Percentiles rank a stretch among this genome's conserved stretches.
phyloP scores from a whole-genome alignment of 1,284 basidiomycete species.

The Ustilago trichophora region DNA sequence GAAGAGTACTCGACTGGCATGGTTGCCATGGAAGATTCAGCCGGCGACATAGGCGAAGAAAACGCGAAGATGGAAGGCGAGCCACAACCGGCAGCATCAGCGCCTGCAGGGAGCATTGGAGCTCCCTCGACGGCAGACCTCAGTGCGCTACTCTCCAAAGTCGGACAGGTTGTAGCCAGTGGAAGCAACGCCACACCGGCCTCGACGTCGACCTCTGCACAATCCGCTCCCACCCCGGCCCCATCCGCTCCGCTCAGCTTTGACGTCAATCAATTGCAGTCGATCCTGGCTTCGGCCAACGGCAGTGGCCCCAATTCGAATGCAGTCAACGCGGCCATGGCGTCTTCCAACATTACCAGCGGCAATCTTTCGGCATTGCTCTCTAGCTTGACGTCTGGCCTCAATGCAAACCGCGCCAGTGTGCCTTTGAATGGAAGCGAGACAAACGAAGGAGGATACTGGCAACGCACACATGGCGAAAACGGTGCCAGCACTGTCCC shows the following conservation, averaged over 20 bases:
- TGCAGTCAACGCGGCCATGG: slow-evolving; percentile 12
- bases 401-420: background rate
- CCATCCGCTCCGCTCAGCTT: slow-evolving; percentile 11
- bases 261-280: slow-evolving; percentile 20
- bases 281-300: slow-evolving; percentile 23
- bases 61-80: background rate
- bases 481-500: background rate
- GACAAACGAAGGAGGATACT: background rate
- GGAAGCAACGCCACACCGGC: background rate
- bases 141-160: slow-evolving; percentile 21
- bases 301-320: slow-evolving; percentile 2
- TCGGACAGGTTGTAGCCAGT: slow-evolving; percentile 2
- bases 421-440: background rate
- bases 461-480: background rate
- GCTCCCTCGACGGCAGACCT: slow-evolving; percentile 1
- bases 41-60: background rate
- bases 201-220: background rate
- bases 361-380: slow-evolving; percentile 23
- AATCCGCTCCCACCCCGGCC: background rate
- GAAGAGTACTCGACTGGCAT: background rate
- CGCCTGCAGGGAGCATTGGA: background rate
- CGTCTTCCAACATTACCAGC: slow-evolving; percentile 5
- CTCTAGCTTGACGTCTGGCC: slow-evolving; percentile 12
- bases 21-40: background rate
- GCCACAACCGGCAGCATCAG: too few species aligned